Conservation (phyloP, 352 stramenopile genomes). For the Globisporangium carolinianum region DNA sequence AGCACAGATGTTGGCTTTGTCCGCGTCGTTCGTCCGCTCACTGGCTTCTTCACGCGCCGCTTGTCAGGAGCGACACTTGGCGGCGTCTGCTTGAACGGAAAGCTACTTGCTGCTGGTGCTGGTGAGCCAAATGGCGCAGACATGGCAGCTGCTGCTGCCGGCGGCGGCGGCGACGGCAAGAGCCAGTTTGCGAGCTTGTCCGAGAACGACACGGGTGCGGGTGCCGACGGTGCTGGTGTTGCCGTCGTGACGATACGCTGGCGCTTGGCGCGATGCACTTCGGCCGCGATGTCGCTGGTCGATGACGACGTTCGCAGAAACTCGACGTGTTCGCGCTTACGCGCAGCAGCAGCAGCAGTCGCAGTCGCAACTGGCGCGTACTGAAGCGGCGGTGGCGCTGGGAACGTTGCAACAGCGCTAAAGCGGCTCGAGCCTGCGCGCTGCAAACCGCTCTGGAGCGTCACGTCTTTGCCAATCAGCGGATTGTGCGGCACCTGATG, state of each 20-base stretch:
- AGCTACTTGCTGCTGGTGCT: conserved; percentile 7
- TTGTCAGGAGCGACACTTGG: conserved; percentile 4
- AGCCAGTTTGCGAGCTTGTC: conserved; percentile 55
- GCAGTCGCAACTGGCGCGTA: not conserved
- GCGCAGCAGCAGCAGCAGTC: conserved; percentile 7
- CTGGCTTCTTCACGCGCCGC: conserved; percentile 3
- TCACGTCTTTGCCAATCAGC: conserved; percentile 39
- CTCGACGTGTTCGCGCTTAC: conserved; percentile 30
- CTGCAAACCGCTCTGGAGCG: conserved; percentile 12
- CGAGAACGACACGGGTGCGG: conserved; percentile 34
- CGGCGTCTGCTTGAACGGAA: conserved; percentile 24
- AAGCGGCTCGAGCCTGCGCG: conserved; percentile 30
- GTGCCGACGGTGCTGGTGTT: conserved; percentile 14
- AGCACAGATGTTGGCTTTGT: conserved; percentile 26
- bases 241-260: conserved; percentile 26
- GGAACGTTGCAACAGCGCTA: conserved; percentile 31
- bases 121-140: not conserved
- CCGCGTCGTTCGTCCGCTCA: conserved; percentile 2
- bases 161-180: conserved; percentile 20
- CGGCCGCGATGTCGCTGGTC: conserved; percentile 8
- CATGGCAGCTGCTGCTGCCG: conserved; percentile 3
- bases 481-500: conserved; percentile 18
- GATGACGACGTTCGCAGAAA: conserved; percentile 15
- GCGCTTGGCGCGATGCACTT: conserved; percentile 22
- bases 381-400: not conserved